Evolutionary conservation across 2,329 filamentous ascomycete species (phyloP), one percentile per base, ranked within the genome.

Genomic region (Aspergillus sp.): DNA sequence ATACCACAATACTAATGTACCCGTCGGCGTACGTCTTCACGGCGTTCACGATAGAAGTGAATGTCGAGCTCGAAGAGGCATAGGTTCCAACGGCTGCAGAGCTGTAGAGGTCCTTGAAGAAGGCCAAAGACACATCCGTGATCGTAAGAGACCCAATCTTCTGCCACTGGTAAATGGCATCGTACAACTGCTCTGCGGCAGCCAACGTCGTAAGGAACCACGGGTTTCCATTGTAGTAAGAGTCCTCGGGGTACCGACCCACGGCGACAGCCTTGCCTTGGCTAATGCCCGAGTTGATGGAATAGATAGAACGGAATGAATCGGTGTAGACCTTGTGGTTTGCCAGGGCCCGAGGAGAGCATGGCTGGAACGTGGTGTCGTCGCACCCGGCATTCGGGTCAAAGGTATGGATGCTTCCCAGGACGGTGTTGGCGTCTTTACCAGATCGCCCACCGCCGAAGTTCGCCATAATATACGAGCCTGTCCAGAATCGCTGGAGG

Each of bases 161-260:
- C 56, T 86, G 78, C 87, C 87, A 93, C 46, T 87, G 83, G 58
- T 86, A 85, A 1, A 91, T 64, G 1, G 89, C 86, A 61, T 88
- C 85, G 67, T 91, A 93, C 2, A 95, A 80, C 65, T 89, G 86
- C 71, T 94, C 90, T 3, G 89, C 89, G 0, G 88, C 88, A 1
- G 87, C 88, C 30, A 90, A 77, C 1, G 87, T 93, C 61, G 81
- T 81, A 11, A 93, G 79, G 62, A 90, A 80, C 89, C 89, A 94
- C 2, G 89, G 89, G 68, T 94, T 91, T 1, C 88, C 89, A 55
- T 83, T 83, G 68, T 86, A 88, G 72, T 92, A 94, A 3, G 77
- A 71, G 60, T 95, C 89, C 67, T 89, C 86, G 0, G 83, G 71
- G 65, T 90, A 89, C 50, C 87, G 78, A 42, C 87, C 86, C 10